Evolutionary conservation across 305 asterid species (phyloP).

Genomic region (Fraxinus floribunda): DNA sequence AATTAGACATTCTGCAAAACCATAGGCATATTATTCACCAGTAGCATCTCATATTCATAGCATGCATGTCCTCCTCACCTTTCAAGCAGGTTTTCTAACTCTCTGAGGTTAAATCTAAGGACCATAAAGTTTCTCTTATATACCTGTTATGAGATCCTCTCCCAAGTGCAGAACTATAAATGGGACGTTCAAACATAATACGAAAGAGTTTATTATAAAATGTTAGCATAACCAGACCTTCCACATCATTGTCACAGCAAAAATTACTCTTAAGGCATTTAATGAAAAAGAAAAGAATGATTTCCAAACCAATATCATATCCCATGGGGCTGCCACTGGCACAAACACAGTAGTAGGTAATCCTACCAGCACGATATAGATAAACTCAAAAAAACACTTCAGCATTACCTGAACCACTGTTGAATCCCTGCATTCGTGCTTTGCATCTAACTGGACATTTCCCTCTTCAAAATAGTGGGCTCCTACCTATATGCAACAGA

Average conservation of each 20-base stretch:
- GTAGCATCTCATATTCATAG: not conserved
- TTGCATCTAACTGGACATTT: conserved; percentile 92
- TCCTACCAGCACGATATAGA: conserved; percentile 26
- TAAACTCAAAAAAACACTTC: conserved; percentile 25
- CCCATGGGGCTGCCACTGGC: conserved; percentile 7
- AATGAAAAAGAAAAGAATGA: not conserved
- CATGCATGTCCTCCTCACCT: conserved; percentile 9
- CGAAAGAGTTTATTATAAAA: not conserved
- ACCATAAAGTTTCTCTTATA: not conserved
- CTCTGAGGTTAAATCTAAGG: not conserved
- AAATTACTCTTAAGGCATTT: not conserved
- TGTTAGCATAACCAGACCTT: not conserved
- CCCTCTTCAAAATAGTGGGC: conserved; percentile 99
- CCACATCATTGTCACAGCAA: conserved; percentile 3
- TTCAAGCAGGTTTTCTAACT: conserved; percentile 11
- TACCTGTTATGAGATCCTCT: conserved; percentile 6
- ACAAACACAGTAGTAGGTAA: conserved; percentile 15
- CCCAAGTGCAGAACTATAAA: conserved; percentile 5
- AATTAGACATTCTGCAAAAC: conserved; percentile 25
- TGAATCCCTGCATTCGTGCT: conserved; percentile 80
- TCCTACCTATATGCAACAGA: conserved; percentile 60
- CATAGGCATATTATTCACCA: conserved; percentile 19
- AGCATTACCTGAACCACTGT: conserved; percentile 70
- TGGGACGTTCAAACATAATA: conserved; percentile 5
- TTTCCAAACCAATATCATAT: not conserved